Percentiles rank a stretch among this genome's conserved stretches.
Evolutionary conservation across 225 moss, liverwort and hornwort species (phyloP).

Genomic region (Rhytidiadelphus loreus): DNA sequence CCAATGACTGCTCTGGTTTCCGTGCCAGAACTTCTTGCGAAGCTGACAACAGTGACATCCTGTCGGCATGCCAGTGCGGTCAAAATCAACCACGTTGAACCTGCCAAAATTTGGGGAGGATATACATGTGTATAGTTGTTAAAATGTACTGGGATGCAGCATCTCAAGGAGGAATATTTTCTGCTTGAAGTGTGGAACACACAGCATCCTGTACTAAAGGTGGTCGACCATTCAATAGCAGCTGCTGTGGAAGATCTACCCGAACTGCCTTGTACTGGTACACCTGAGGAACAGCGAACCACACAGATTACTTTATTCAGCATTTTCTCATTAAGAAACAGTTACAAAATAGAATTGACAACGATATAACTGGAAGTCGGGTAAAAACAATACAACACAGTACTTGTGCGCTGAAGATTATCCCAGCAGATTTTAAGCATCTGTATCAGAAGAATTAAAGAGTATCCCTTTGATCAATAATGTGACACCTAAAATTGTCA

Average conservation of each 20-base stretch:
- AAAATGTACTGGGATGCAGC: not conserved
- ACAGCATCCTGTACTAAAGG: constrained; percentile 55
- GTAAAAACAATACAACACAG: not conserved
- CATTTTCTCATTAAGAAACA: not conserved
- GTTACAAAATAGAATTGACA: no score
- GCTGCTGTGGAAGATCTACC: constrained; percentile 50
- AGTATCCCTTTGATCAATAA: not conserved
- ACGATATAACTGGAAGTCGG: no score
- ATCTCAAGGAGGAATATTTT: constrained; percentile 50
- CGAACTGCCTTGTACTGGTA: constrained; percentile 37
- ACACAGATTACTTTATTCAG: not conserved
- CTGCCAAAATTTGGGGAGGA: constrained; percentile 14
- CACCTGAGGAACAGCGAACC: constrained; percentile 8
- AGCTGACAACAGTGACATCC: constrained; percentile 5
- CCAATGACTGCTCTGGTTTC: not conserved
- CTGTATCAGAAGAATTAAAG: not conserved
- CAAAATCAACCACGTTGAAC: not conserved
- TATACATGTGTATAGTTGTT: constrained; percentile 13
- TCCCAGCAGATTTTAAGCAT: not conserved
- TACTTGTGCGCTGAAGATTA: not conserved
- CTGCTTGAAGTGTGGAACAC: constrained; percentile 55
- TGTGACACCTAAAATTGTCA: not conserved
- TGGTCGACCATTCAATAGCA: constrained; percentile 51
- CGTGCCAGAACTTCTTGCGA: not conserved
- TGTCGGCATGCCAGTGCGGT: not conserved